Evolutionary conservation across 2,329 filamentous ascomycete species (phyloP).

Genomic region (Ophiosphaerella herpotricha): DNA sequence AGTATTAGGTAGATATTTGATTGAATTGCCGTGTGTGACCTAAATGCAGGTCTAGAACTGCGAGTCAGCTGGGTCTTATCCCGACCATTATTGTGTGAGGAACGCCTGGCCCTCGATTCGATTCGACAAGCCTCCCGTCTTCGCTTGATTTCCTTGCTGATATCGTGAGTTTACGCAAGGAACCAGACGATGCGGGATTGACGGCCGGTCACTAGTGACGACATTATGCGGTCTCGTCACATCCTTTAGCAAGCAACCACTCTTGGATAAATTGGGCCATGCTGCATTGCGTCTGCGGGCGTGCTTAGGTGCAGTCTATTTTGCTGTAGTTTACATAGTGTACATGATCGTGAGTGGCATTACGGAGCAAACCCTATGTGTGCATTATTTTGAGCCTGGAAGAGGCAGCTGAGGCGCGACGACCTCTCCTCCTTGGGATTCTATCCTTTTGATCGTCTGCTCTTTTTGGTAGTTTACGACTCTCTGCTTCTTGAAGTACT

Average conservation of each 20-base stretch:
- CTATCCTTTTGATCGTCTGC: constrained; percentile 58
- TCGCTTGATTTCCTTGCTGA: constrained; percentile 7
- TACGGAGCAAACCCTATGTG: neutral
- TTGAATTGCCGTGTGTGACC: constrained; percentile 7
- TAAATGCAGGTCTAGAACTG: neutral
- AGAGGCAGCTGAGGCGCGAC: constrained; percentile 41
- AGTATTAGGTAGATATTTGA: neutral
- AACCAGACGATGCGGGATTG: neutral
- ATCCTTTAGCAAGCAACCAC: neutral
- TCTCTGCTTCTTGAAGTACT: constrained; percentile 96
- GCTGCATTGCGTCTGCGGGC: constrained; percentile 10
- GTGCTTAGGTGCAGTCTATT: constrained; percentile 15
- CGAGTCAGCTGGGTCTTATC: neutral
- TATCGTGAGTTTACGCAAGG: constrained; percentile 2
- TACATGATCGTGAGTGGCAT: constrained; percentile 25
- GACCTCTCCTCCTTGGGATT: constrained; percentile 50
- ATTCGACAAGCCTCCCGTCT: constrained; percentile 1
- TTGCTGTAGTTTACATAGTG: constrained; percentile 29
- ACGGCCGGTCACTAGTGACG: constrained; percentile 8
- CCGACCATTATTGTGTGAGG: neutral
- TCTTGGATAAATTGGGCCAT: neutral
- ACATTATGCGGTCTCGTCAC: constrained; percentile 13
- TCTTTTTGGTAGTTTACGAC: constrained; percentile 91
- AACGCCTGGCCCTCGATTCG: neutral
- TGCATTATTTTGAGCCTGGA: constrained; percentile 22